phyloP scores from a whole-genome alignment of 2,329 filamentous ascomycete species.

The Penicillium sp. region DNA sequence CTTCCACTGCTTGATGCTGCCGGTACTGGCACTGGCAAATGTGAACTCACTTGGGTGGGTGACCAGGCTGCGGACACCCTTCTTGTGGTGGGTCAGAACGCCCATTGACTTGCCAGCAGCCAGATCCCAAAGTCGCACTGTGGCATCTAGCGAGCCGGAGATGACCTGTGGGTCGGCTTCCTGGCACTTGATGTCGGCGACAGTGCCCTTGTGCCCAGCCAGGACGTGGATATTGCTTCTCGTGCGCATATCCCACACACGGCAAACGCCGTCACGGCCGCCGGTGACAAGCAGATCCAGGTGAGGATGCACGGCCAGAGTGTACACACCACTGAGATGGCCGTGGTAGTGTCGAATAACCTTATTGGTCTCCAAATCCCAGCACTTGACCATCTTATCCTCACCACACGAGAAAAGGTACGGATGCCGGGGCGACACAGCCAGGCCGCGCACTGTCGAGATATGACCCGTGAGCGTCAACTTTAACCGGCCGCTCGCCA shows the following conservation, averaged over 20 bases:
- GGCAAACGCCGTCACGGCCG: constrained; percentile 86
- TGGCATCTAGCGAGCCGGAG: constrained; percentile 85
- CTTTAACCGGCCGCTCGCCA: constrained; percentile 79
- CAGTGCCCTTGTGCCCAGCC: constrained; percentile 83
- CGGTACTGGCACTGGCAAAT: constrained; percentile 86
- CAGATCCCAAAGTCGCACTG: constrained; percentile 89
- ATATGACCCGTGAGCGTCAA: constrained; percentile 92
- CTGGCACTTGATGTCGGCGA: constrained; percentile 86
- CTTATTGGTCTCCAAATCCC: constrained; percentile 99
- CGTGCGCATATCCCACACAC: constrained; percentile 98
- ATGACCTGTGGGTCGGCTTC: constrained; percentile 97
- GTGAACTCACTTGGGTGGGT: constrained; percentile 92
- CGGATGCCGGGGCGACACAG: constrained; percentile 87
- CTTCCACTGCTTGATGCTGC: constrained; percentile 99
- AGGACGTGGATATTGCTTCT: constrained; percentile 94
- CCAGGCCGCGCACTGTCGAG: constrained; percentile 85
- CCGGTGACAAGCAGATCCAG: constrained; percentile 93
- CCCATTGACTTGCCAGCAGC: constrained; percentile 95
- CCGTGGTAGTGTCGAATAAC: constrained; percentile 98
- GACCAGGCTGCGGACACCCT: constrained; percentile 81
- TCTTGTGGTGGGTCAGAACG: constrained; percentile 96
- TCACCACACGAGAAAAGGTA: constrained; percentile 98
- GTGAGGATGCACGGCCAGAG: constrained; percentile 86
- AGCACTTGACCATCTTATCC: constrained; percentile 99
- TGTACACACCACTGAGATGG: constrained; percentile 93